phyloP scores from a whole-genome alignment of 192 early-diverging fungal species.

The Bifiguratus adelaidae region DNA sequence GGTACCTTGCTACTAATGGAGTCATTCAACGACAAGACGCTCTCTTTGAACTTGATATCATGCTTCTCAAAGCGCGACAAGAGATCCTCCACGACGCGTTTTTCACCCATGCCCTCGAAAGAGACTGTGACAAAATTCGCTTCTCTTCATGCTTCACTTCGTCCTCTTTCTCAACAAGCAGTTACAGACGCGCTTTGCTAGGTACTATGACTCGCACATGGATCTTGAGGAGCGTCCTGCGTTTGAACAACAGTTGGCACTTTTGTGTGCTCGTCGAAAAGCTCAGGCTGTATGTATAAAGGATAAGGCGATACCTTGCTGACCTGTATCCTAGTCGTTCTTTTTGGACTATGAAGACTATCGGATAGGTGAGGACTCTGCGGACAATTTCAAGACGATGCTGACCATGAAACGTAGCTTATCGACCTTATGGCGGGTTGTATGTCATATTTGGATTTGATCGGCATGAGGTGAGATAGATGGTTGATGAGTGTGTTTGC shows the following conservation, averaged over 20 bases:
- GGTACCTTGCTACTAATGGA: too few relatives aligned
- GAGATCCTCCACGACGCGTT: too few relatives aligned
- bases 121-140: too few relatives aligned
- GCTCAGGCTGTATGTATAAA: constrained; percentile 9
- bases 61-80: too few relatives aligned
- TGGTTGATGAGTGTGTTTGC: not conserved
- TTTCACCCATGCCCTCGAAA: too few relatives aligned
- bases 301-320: not conserved
- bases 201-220: constrained; percentile 8
- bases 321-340: constrained; percentile 3
- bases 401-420: constrained; percentile 8
- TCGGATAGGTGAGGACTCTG: constrained; percentile 11
- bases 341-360: constrained; percentile 13
- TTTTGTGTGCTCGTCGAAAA: constrained; percentile 12
- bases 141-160: constrained; percentile 25
- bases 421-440: constrained; percentile 18
- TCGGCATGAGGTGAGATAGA: constrained; percentile 9
- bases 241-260: constrained; percentile 14
- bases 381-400: not conserved
- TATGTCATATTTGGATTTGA: constrained; percentile 23
- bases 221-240: constrained; percentile 5
- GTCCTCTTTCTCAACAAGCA: constrained; percentile 21
- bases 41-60: too few relatives aligned
- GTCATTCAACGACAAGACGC: too few relatives aligned
- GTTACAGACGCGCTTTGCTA: constrained; percentile 25